Evolutionary conservation across 2,329 filamentous ascomycete species (phyloP), one percentile per base, ranked within the genome.

Genomic region (Apiospora malaysiana): DNA sequence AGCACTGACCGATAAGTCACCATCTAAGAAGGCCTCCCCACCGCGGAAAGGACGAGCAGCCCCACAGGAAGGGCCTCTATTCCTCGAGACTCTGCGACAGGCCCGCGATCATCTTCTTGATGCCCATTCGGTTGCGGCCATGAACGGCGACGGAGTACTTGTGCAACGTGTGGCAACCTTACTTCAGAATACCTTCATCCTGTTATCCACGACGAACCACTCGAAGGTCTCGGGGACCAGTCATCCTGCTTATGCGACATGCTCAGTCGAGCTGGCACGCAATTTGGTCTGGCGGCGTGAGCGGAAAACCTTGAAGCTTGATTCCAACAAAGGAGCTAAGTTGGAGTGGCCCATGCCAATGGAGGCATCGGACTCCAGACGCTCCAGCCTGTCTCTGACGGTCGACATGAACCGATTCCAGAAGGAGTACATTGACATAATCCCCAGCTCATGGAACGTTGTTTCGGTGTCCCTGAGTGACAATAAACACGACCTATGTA

Each of bases 391-490:
- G 23, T 85, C 83, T 1, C 79, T 85, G 70, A 80, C 83, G 5
- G 81, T 85, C 12, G 86, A 91, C 73, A 86, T 90, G 76, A 81
- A 85, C 59, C 85, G 86, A 37, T 97, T 97, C 77, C 93, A 95
- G 78, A 86, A 88, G 73, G 89, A 95, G 65, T 97, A 94, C 76
- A 87, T 98, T 68, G 93, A 98, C 77, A 92, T 95, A 68, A 90
- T 99, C 7, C 97, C 96, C 0, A 83, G 85, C 49, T 85, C 87
- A 8, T 99, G 96, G 96, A 94, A 91, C 66, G 92, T 95, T 1
- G 85, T 99, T 12, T 98, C 95, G 0, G 84, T 99, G 63, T 93
- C 93, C 0, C 82, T 99, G 21, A 96, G 93, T 77, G 93, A 97
- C 69, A 92, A 91, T 75, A 89, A 87, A 49, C 92, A 94, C 70